Evolutionary conservation across 2,329 filamentous ascomycete species (phyloP), one percentile per base, ranked within the genome.

Genomic region (Cladosporium colombiae): DNA sequence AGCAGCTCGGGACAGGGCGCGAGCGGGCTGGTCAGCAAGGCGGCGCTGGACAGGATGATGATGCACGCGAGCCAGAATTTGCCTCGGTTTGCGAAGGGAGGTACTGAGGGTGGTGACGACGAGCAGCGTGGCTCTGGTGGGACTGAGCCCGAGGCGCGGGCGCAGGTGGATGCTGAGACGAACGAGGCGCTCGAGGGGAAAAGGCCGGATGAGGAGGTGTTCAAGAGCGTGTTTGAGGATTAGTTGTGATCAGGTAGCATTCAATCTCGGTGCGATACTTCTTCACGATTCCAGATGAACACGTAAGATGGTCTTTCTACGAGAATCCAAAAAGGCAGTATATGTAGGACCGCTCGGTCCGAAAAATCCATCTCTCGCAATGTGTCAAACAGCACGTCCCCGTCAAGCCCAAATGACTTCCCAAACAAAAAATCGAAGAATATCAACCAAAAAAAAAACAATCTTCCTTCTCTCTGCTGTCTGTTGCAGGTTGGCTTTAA

Each of bases 151-250:
- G 65, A 46, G 16, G 29, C 58, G 53, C 60, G 62, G 64, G 78
- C 76, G 3, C 73, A 66, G 49, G 84, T 95, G 27, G 86, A 96
- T 75, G 85, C 88, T 0, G 90, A 92, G 68, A 86, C 83, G 70
- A 97, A 97, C 72, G 89, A 92, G 65, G 91, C 90, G 4, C 74
- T 96, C 11, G 91, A 96, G 74, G 89, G 85, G 0, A 83, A 88
- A 72, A 85, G 87, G 63, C 91, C 93, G 0, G 88, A 90, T 18
- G 91, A 93, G 58, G 91, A 91, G 52, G 89, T 97, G 0, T 93
- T 97, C 72, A 91, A 87, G 71, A 91, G 92, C n/a, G 93, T 98
- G 33, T 98, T 98, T 33, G 52, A 55, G n/a, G 29, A 55, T 46
- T 46, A 46, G 27, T 29, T n/a, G n/a, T n/a, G n/a, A n/a, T n/a